Base-by-base conservation (phyloP, 2,329 filamentous ascomycete genomes). In the Xylariaceae sp. region DNA sequence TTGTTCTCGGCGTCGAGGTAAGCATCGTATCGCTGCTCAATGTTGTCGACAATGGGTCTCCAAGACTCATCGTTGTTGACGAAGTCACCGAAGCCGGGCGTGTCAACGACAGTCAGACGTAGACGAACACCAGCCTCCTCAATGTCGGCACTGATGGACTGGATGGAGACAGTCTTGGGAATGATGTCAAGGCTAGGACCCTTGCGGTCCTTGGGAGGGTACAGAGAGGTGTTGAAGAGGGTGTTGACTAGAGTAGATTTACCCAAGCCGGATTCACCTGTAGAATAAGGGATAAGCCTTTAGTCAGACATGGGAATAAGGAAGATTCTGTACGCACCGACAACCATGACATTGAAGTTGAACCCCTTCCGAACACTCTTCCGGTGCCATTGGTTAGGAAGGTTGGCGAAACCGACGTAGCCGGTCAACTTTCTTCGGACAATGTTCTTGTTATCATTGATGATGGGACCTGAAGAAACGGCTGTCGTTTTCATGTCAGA, bases 301-400 rank as follows among this genome's bases (percentile, higher is more conserved):
- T 37, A 34, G 6, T 39, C 39, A 34, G 34, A 30, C 7, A 37
- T 10, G 4, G 11, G 30, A 10, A 47, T 13, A 53, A 35, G 2
- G 10, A 3, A 45, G 4, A 44, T 8, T 15, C 2, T 51, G n/a
- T 47, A 63, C 92, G 74, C 83, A 97, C 94, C 94, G 78, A 99
- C 94, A 78, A 99, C 94, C 94, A 99, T 99, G 69, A 99, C 94
- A 75, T 99, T 99, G 84, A 99, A 99, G 85, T 97, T 99, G 86
- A 99, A 99, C 64, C 94, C 94, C 80, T 99, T 99, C 75, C 94
- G 91, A 72, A 99, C 94, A 86, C 92, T 97, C 88, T 99, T 99
- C 78, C 94, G 93, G 83, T 99, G 94, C 94, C 94, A 99, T 80
- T 99, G 94, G 81, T 99, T 99, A 66, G 94, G 94, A 74, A 99